phyloP scores from a whole-genome alignment of 2,329 filamentous ascomycete species.

The Malbranchea zuffiana region DNA sequence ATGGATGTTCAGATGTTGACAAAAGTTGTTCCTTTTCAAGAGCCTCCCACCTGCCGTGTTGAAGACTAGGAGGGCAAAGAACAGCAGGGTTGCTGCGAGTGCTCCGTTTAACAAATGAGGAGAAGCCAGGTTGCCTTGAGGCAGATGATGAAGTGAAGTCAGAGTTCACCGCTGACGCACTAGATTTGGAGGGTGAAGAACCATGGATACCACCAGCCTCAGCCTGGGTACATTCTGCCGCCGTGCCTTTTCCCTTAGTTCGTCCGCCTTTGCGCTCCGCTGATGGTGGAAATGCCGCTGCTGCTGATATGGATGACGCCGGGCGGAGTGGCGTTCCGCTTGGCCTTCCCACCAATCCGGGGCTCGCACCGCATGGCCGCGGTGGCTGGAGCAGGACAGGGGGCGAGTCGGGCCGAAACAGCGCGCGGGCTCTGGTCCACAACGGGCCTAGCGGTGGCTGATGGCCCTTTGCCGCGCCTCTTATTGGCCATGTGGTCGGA shows the following conservation, averaged over 20 bases:
- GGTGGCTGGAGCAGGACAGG: conserved; percentile 2
- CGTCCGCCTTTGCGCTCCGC: not conserved
- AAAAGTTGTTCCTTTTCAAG: conserved; percentile 15
- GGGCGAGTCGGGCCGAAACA: conserved; percentile 4
- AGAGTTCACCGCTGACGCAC: not conserved
- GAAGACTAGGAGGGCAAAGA: not conserved
- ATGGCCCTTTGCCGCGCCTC: too few relatives aligned
- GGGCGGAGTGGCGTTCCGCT: not conserved
- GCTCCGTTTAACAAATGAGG: not conserved
- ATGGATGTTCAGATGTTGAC: not conserved
- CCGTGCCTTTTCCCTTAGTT: not conserved
- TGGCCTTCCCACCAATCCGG: not conserved
- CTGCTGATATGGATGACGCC: conserved; percentile 2
- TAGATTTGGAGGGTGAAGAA: not conserved
- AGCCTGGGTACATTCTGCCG: not conserved
- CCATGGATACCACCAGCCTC: conserved; percentile 7
- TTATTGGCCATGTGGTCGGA: conserved; percentile 5
- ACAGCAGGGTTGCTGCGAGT: conserved; percentile 6
- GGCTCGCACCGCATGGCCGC: not conserved
- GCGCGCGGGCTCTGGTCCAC: not conserved
- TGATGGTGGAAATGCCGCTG: not conserved
- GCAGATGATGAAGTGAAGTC: not conserved
- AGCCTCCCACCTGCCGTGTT: conserved; percentile 21
- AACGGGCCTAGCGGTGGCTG: not conserved
- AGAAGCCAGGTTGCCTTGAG: not conserved